Evolutionary conservation across 176 grass and related monocot species (phyloP).

Genomic region (Saccharum officinarum): DNA sequence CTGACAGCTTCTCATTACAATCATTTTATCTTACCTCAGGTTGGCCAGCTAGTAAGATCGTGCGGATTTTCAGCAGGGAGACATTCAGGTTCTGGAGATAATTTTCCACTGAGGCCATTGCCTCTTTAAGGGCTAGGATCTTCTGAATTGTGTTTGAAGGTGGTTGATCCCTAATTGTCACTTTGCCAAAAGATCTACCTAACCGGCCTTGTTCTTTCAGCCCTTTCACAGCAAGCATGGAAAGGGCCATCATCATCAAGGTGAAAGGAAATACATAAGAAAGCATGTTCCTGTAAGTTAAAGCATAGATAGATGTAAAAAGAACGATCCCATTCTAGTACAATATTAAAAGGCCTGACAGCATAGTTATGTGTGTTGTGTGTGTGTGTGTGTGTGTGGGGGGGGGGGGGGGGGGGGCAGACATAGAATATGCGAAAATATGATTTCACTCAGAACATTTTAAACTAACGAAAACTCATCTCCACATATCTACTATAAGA

Average conservation of each 20-base stretch:
- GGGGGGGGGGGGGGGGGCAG: too few species aligned
- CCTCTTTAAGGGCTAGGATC: constrained; percentile 92
- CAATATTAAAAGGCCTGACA: not conserved
- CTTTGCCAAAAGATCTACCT: constrained; percentile 87
- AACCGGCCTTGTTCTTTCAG: constrained; percentile 92
- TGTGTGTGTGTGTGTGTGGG: too few species aligned
- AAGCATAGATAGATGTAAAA: constrained; percentile 9
- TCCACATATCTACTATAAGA: not conserved
- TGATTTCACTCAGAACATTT: not conserved
- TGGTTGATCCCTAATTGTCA: constrained; percentile 84
- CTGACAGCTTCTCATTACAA: constrained; percentile 11
- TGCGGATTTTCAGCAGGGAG: constrained; percentile 74
- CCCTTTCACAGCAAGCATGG: constrained; percentile 82
- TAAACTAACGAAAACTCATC: not conserved
- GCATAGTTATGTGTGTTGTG: too few species aligned
- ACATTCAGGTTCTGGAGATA: constrained; percentile 89
- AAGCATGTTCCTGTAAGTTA: constrained; percentile 69
- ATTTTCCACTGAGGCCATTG: constrained; percentile 89
- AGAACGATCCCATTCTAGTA: not conserved
- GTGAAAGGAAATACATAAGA: constrained; percentile 69
- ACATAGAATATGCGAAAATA: too few species aligned
- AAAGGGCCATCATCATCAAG: constrained; percentile 64
- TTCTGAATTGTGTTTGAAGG: constrained; percentile 97
- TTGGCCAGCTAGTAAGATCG: constrained; percentile 79
- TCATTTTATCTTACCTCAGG: constrained; percentile 69